Percentiles rank a stretch among this genome's conserved stretches.
phyloP scores from a whole-genome alignment of 2,329 filamentous ascomycete species.

The Aureobasidium sp. region DNA sequence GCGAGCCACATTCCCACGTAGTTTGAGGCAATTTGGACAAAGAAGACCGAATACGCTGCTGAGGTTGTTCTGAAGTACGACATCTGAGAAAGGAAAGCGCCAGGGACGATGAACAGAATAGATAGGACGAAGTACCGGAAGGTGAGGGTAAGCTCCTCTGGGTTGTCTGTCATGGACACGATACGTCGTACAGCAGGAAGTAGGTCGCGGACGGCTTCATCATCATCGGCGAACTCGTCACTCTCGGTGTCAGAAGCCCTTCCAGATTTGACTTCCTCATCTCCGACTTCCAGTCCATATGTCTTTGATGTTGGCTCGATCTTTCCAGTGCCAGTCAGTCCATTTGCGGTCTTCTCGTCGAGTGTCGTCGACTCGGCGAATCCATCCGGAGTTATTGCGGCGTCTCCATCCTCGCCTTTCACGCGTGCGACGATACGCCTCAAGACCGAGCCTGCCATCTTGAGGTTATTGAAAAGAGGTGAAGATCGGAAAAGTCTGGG shows the following conservation, averaged over 20 bases:
- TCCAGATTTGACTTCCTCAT: slow-evolving; percentile 14
- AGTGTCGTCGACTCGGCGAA: slow-evolving; percentile 16
- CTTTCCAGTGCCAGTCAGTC: slow-evolving; percentile 16
- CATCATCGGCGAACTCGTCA: slow-evolving; percentile 40
- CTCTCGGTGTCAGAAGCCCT: slow-evolving; percentile 24
- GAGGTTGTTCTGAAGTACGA: slow-evolving; percentile 63
- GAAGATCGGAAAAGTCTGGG: no score
- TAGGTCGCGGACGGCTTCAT: slow-evolving; percentile 50
- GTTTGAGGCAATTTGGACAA: slow-evolving; percentile 66
- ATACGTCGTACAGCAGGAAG: slow-evolving; percentile 62
- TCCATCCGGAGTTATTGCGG: not conserved
- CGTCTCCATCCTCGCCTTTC: not conserved
- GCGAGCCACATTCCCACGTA: slow-evolving; percentile 62
- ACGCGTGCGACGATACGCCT: slow-evolving; percentile 9
- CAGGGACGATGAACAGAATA: slow-evolving; percentile 61
- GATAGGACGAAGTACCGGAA: slow-evolving; percentile 66
- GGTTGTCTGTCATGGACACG: slow-evolving; percentile 64
- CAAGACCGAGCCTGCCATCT: slow-evolving; percentile 5
- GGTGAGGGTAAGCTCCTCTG: slow-evolving; percentile 61
- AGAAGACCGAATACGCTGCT: slow-evolving; percentile 67
- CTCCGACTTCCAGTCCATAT: slow-evolving; percentile 15
- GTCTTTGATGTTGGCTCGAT: slow-evolving; percentile 20
- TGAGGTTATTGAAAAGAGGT: not conserved
- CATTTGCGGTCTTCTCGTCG: slow-evolving; percentile 9
- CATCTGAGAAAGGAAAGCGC: slow-evolving; percentile 65